phyloP scores from a whole-genome alignment of 768 basidiomycete species.

The Auricularia heimuer region DNA sequence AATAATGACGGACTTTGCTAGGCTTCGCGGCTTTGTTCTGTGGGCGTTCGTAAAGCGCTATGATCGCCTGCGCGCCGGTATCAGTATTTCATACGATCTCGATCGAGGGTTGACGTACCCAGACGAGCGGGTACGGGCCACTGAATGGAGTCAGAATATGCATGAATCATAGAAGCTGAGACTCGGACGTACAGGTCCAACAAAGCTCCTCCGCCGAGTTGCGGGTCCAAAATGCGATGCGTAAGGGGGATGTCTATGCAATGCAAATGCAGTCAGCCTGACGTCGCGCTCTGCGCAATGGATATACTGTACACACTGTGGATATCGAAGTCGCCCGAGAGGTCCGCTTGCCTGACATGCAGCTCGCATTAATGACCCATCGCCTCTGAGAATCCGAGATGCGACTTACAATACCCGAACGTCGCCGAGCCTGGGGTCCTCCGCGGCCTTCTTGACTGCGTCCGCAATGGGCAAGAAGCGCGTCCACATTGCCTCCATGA shows the following conservation, averaged over 20 bases:
- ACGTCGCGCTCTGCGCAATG: not conserved
- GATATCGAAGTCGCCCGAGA: constrained; percentile 60
- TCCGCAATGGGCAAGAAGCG: constrained; percentile 62
- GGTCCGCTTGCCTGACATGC: constrained; percentile 47
- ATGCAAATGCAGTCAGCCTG: not conserved
- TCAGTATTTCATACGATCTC: constrained; percentile 4
- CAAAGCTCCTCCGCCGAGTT: constrained; percentile 71
- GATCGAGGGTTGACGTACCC: constrained; percentile 34
- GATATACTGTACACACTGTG: constrained; percentile 36
- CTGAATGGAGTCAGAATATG: constrained; percentile 25
- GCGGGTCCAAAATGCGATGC: constrained; percentile 70
- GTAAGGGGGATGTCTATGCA: constrained; percentile 50
- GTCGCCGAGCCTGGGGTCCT: constrained; percentile 53
- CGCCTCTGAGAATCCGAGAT: not conserved
- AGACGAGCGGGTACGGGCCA: constrained; percentile 74
- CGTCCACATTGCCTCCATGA: constrained; percentile 92
- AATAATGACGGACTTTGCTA: not conserved
- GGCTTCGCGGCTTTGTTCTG: constrained; percentile 42
- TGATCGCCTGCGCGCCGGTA: constrained; percentile 45
- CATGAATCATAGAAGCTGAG: not conserved
- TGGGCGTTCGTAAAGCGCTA: constrained; percentile 71
- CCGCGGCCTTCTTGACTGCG: constrained; percentile 55
- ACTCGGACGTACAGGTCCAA: constrained; percentile 59
- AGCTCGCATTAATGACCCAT: not conserved
- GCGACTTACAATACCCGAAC: constrained; percentile 40